A percentile compares a stretch with the other conserved stretches of the same genome.
phyloP scores from a whole-genome alignment of 139 green algal species.

The Chlamydomonas urium region DNA sequence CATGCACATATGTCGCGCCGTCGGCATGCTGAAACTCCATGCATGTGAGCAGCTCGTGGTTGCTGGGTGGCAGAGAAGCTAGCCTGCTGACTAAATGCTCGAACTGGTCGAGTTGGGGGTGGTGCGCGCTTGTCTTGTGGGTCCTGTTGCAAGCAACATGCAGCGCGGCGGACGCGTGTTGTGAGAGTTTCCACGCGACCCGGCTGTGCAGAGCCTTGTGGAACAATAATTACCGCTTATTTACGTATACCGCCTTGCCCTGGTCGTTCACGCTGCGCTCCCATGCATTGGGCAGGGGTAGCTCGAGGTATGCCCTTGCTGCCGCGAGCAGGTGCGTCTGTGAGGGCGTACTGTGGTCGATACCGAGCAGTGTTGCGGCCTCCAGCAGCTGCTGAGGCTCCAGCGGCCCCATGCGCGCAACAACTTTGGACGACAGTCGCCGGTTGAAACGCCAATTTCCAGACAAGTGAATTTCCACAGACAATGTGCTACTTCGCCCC shows the following conservation, averaged over 20 bases:
- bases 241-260: background rate
- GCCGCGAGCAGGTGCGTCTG: background rate
- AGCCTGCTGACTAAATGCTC: background rate
- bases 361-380: too few species aligned
- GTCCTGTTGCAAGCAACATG: background rate
- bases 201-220: background rate
- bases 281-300: background rate
- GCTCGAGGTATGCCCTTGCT: background rate
- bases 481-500: too few species aligned
- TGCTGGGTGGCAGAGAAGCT: background rate
- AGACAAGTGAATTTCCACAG: too few species aligned
- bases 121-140: background rate
- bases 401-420: too few species aligned
- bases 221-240: background rate
- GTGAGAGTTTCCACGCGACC: background rate
- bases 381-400: too few species aligned
- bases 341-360: too few species aligned
- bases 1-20: background rate
- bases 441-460: too few species aligned
- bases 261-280: background rate
- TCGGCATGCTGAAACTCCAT: background rate
- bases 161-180: background rate
- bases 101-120: slow-evolving; percentile 3
- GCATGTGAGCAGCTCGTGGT: background rate
- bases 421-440: too few species aligned